Evolutionary conservation across 2,329 filamentous ascomycete species (phyloP).

Genomic region (Colletotrichum siamense): DNA sequence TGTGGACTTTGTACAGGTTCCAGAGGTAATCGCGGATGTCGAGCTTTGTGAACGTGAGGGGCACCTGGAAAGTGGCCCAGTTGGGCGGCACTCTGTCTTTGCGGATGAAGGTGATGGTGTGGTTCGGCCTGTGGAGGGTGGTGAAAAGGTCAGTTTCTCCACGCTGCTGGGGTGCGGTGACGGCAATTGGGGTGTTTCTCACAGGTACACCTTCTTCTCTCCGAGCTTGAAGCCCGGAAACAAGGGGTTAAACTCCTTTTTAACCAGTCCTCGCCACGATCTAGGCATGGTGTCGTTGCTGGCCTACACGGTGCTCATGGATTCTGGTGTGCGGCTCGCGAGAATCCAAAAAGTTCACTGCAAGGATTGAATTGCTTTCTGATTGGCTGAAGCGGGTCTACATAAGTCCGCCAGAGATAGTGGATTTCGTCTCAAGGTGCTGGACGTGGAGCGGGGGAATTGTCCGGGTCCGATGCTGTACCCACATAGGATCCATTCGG

Average conservation of each 20-base stretch:
- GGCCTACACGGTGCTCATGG: neutral
- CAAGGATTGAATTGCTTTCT: neutral
- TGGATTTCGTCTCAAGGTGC: neutral
- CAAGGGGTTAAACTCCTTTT: too few relatives aligned
- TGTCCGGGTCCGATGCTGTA: neutral
- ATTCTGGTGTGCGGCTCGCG: neutral
- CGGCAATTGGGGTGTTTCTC: constrained; percentile 26
- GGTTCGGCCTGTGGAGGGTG: constrained; percentile 68
- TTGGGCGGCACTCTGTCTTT: constrained; percentile 75
- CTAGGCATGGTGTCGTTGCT: constrained; percentile 31
- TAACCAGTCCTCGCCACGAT: too few relatives aligned
- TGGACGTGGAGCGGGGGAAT: neutral
- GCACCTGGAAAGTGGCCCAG: constrained; percentile 89
- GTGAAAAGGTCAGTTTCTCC: neutral
- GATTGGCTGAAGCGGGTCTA: constrained; percentile 15
- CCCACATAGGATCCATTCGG: neutral
- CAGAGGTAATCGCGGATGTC: constrained; percentile 95
- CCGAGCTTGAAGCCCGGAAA: constrained; percentile 51
- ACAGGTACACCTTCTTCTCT: constrained; percentile 63
- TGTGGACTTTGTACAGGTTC: constrained; percentile 81
- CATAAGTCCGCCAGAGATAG: constrained; percentile 5
- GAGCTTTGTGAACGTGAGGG: constrained; percentile 92
- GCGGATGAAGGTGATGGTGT: constrained; percentile 79
- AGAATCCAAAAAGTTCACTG: constrained; percentile 18
- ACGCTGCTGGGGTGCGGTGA: neutral